These are phyloP conservation scores for Trypanosoma vivax DNA, from an alignment of 208 protist genomes.

Conservation along the genomic window DNA sequence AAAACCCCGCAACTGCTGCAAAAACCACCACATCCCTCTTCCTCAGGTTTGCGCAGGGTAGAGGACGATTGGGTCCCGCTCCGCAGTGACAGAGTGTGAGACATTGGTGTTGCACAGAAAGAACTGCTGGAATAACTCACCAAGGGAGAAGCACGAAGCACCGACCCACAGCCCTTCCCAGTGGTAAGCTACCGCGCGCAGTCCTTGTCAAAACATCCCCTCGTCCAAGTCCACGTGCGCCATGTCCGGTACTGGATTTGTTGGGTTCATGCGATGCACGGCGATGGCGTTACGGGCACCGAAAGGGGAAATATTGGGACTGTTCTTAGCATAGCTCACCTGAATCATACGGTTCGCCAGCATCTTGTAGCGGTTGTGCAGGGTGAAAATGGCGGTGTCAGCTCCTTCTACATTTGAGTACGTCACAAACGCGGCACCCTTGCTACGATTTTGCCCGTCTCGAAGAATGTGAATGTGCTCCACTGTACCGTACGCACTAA, in stretches of 20 bases:
- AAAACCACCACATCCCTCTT: too few species aligned
- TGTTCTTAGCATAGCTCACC: constrained; percentile 88
- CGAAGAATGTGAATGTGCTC: constrained; percentile 85
- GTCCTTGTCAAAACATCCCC: constrained; percentile 35
- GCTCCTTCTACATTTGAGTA: constrained; percentile 75
- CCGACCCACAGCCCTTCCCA: too few species aligned
- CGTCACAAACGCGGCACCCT: constrained; percentile 81
- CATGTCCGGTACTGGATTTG: constrained; percentile 79
- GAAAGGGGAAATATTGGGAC: constrained; percentile 77
- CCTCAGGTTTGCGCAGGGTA: too few species aligned
- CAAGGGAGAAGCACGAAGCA: too few species aligned
- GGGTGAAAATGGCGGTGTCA: constrained; percentile 82
- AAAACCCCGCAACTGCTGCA: too few species aligned
- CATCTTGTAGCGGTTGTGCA: constrained; percentile 87
- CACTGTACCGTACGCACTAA: constrained; percentile 78
- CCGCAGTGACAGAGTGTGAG: too few species aligned
- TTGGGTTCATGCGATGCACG: constrained; percentile 77
- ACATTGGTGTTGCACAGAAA: too few species aligned
- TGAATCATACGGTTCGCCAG: constrained; percentile 83
- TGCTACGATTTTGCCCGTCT: constrained; percentile 70
- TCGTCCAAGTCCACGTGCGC: constrained; percentile 29
- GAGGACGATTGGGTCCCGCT: too few species aligned
- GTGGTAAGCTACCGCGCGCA: too few species aligned
- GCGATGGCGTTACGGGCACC: constrained; percentile 69
- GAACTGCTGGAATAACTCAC: too few species aligned